phyloP scores from a whole-genome alignment of 1,139 yeast genomes.

The Pichia cactophila region DNA sequence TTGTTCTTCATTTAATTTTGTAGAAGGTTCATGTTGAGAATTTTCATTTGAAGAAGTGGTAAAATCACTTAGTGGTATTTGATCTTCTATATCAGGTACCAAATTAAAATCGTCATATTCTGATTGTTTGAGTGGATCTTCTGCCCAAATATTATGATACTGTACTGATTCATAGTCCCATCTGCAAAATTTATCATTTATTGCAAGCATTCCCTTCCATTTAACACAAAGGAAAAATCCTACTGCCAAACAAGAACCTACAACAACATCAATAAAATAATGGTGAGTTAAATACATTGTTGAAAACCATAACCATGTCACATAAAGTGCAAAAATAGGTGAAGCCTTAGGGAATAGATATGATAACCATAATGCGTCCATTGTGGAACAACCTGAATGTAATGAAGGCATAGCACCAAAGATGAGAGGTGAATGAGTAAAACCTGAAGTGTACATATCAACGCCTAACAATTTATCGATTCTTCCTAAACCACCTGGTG shows the following conservation, averaged over 20 bases:
- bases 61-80: conserved; percentile 10
- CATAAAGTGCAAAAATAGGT: conserved; percentile 65
- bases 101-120: conserved; percentile 2
- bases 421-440: conserved; percentile 82
- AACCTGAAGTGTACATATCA: conserved; percentile 81
- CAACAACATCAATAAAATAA: conserved; percentile 85
- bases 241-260: conserved; percentile 42
- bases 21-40: neutral
- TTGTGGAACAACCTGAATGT: conserved; percentile 90
- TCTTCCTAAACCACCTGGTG: conserved; percentile 94
- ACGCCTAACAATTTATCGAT: conserved; percentile 76
- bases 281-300: conserved; percentile 97
- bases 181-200: conserved; percentile 54
- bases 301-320: conserved; percentile 94
- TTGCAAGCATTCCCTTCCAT: conserved; percentile 21
- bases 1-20: neutral
- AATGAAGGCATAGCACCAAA: conserved; percentile 96
- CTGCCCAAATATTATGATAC: conserved; percentile 14
- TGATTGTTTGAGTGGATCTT: conserved; percentile 16
- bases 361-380: conserved; percentile 82
- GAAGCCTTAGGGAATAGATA: conserved; percentile 68
- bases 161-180: conserved; percentile 59
- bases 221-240: conserved; percentile 19
- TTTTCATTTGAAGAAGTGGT: conserved; percentile 3
- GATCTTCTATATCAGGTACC: conserved; percentile 6